These are phyloP conservation scores for Thermoascus crustaceus DNA, from an alignment of 2,329 filamentous ascomycete species.

Conservation along the genomic window DNA sequence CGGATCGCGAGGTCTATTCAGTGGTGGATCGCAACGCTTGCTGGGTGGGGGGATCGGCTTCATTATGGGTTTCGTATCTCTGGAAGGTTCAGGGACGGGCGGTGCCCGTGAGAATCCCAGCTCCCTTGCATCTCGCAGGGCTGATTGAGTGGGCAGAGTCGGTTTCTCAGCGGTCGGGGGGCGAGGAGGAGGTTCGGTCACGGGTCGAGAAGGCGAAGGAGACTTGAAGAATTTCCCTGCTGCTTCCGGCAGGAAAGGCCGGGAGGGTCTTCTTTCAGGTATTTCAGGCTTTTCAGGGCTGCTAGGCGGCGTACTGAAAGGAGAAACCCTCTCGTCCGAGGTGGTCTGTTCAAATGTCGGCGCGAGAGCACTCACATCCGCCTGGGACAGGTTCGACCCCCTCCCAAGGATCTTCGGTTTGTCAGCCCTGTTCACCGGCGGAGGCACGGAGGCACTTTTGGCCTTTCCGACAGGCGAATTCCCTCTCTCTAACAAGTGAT, in stretches of 20 bases:
- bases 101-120: slow-evolving; percentile 21
- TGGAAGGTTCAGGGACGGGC: slow-evolving; percentile 19
- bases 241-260: no score
- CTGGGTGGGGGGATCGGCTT: slow-evolving; percentile 24
- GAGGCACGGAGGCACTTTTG: slow-evolving; percentile 48
- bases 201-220: slow-evolving; percentile 15
- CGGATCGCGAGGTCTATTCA: slow-evolving; percentile 13
- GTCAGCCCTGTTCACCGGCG: slow-evolving; percentile 70
- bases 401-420: slow-evolving; percentile 61
- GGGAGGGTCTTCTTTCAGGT: no score
- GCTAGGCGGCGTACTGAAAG: slow-evolving; percentile 78
- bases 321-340: slow-evolving; percentile 53
- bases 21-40: slow-evolving; percentile 13
- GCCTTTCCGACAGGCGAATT: slow-evolving; percentile 20
- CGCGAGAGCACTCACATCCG: slow-evolving; percentile 20
- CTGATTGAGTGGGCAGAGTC: slow-evolving; percentile 11
- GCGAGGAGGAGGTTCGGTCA: slow-evolving; percentile 18
- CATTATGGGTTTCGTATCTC: slow-evolving; percentile 23
- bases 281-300: slow-evolving; percentile 57
- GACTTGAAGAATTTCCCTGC: slow-evolving; percentile 6
- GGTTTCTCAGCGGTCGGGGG: slow-evolving; percentile 23
- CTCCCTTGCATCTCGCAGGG: slow-evolving; percentile 21
- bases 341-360: slow-evolving; percentile 18
- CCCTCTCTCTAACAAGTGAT: slow-evolving; percentile 11
- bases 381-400: slow-evolving; percentile 24